phyloP scores from a whole-genome alignment of 352 stramenopile species.

The Globisporangium mamillatum region DNA sequence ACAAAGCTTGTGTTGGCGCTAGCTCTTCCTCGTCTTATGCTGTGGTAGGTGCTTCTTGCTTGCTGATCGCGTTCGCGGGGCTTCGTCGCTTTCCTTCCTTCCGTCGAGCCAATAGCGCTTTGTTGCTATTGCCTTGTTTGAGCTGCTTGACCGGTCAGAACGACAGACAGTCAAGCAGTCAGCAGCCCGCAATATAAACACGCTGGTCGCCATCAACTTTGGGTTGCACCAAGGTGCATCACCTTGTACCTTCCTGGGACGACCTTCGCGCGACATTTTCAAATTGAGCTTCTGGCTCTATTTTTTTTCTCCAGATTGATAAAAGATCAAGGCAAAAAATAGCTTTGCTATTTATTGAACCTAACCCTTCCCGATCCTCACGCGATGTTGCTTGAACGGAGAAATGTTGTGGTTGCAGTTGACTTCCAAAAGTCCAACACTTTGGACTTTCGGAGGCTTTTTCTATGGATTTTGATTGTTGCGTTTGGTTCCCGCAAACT shows the following conservation, averaged over 20 bases:
- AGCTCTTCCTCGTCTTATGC: not conserved
- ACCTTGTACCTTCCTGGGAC: not conserved
- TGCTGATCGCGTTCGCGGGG: not conserved
- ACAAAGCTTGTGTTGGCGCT: not conserved
- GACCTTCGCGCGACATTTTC: conserved; percentile 15
- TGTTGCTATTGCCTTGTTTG: not conserved
- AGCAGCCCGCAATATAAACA: not conserved
- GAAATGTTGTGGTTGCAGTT: not conserved
- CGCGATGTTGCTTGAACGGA: not conserved
- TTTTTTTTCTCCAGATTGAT: not conserved
- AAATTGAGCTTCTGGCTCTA: conserved; percentile 11
- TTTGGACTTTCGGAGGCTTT: not conserved
- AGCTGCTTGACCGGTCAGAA: not conserved
- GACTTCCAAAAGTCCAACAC: not conserved
- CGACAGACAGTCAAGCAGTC: not conserved
- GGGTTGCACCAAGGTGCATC: not conserved
- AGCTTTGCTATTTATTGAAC: not conserved
- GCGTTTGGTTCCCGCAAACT: not conserved
- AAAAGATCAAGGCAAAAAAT: not conserved
- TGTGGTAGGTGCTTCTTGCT: not conserved
- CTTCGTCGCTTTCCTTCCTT: not conserved
- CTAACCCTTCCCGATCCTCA: not conserved
- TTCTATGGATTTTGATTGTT: not conserved
- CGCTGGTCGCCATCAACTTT: not conserved
- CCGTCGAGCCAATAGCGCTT: not conserved